These are phyloP conservation scores for Tetrapisispora iriomotensis DNA, from an alignment of 805 yeast species.

Conservation along the genomic window DNA sequence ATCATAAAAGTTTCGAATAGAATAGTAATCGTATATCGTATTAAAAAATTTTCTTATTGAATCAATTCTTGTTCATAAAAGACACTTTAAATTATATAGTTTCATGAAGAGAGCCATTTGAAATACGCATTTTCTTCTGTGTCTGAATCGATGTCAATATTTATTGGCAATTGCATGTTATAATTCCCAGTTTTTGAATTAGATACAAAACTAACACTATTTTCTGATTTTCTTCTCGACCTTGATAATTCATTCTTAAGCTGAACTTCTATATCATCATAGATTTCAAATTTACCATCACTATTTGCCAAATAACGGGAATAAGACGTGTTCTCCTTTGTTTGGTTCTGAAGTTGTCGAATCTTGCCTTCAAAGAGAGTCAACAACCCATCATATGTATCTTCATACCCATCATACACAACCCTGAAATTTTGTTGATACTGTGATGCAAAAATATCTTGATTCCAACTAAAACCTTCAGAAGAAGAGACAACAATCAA, in stretches of 20 bases:
- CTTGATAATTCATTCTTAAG: slow-evolving; percentile 6
- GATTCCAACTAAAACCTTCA: slow-evolving; percentile 72
- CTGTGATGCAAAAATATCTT: slow-evolving; percentile 63
- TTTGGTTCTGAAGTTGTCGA: neutral
- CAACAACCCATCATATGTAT: slow-evolving; percentile 8
- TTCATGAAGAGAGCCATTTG: slow-evolving; percentile 9
- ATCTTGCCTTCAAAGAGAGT: neutral
- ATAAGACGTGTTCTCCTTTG: no score
- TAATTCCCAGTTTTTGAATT: slow-evolving; percentile 22
- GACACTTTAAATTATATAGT: neutral
- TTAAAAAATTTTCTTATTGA: no score
- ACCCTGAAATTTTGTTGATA: slow-evolving; percentile 48
- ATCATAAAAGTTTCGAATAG: neutral
- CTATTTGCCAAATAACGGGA: neutral
- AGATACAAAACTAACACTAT: slow-evolving; percentile 19
- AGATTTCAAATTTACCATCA: neutral
- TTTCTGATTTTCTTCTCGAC: slow-evolving; percentile 21
- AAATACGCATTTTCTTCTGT: slow-evolving; percentile 16
- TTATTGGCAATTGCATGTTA: slow-evolving; percentile 10
- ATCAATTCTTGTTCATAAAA: neutral
- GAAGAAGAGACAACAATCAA: slow-evolving; percentile 34
- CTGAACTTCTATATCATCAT: neutral
- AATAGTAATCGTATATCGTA: neutral
- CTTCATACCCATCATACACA: slow-evolving; percentile 28
- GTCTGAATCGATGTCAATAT: slow-evolving; percentile 17